Evolutionary conservation across 805 yeast species (phyloP).

Genomic region (Candida verbasci): DNA sequence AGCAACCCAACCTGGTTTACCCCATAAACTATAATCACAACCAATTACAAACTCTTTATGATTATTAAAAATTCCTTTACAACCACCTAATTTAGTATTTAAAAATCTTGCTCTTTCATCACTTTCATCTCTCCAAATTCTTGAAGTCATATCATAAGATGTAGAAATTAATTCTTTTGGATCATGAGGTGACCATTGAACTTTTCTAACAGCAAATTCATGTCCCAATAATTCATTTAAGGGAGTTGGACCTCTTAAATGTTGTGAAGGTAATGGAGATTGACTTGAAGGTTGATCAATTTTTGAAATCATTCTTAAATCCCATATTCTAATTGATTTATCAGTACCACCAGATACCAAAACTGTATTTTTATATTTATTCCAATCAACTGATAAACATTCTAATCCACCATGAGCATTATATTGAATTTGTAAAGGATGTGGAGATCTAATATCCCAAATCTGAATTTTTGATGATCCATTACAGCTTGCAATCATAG

Average conservation of each 20-base stretch:
- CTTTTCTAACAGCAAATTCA: conserved; percentile 79
- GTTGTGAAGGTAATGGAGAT: conserved; percentile 36
- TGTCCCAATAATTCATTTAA: conserved; percentile 79
- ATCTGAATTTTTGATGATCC: conserved; percentile 71
- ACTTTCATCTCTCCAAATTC: conserved; percentile 78
- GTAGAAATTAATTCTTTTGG: conserved; percentile 66
- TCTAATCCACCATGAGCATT: conserved; percentile 81
- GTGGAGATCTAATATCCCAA: conserved; percentile 76
- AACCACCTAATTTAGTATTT: conserved; percentile 41
- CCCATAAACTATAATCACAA: conserved; percentile 96
- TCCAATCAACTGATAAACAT: conserved; percentile 79
- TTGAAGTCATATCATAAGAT: conserved; percentile 89
- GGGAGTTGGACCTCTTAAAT: conserved; percentile 58
- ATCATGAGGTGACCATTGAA: conserved; percentile 87
- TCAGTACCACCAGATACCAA: conserved; percentile 93
- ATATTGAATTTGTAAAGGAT: conserved; percentile 55
- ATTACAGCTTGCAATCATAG: conserved; percentile 62
- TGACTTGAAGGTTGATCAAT: conserved; percentile 31
- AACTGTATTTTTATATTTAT: conserved; percentile 75
- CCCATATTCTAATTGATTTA: conserved; percentile 82
- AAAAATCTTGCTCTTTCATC: conserved; percentile 51
- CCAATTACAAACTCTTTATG: conserved; percentile 92
- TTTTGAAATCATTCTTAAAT: conserved; percentile 61
- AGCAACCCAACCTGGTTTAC: conserved; percentile 92
- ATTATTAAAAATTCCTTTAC: conserved; percentile 52